Evolutionary conservation across 805 yeast genomes (phyloP).

Genomic region (Wickerhamia fluorescens): DNA sequence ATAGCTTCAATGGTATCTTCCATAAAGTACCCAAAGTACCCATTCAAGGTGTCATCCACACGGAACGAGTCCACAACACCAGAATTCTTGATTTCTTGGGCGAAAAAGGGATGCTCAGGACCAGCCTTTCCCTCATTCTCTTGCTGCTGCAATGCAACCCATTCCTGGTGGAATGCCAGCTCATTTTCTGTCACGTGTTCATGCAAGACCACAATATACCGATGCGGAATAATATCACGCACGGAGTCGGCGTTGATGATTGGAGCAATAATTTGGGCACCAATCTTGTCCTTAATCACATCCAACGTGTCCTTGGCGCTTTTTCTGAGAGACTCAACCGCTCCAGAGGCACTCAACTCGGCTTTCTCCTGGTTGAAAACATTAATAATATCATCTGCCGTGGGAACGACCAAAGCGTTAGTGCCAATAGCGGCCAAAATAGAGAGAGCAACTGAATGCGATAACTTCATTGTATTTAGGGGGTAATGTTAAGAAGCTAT

Average conservation of each 20-base stretch:
- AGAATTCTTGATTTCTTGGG: conserved; percentile 13
- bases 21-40: conserved; percentile 83
- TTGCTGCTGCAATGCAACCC: conserved; percentile 52
- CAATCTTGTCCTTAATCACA: conserved; percentile 8
- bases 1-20: conserved; percentile 68
- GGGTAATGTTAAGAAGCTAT: conserved; percentile 1
- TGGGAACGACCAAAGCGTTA: conserved; percentile 24
- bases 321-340: too few relatives aligned
- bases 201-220: conserved; percentile 83
- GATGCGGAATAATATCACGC: conserved; percentile 53
- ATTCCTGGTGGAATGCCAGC: conserved; percentile 57
- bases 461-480: conserved; percentile 18
- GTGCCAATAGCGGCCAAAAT: conserved; percentile 33
- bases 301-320: conserved; percentile 2
- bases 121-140: conserved; percentile 31
- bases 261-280: conserved; percentile 12
- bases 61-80: conserved; percentile 45
- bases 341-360: conserved; percentile 2
- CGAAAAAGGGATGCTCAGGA: conserved; percentile 29
- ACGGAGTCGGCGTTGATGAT: conserved; percentile 40
- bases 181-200: conserved; percentile 47
- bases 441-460: conserved; percentile 36
- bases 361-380: conserved; percentile 10
- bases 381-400: conserved; percentile 18
- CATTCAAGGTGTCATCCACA: conserved; percentile 52